phyloP scores from a whole-genome alignment of 768 basidiomycete genomes.

The Suillus weaverae region DNA sequence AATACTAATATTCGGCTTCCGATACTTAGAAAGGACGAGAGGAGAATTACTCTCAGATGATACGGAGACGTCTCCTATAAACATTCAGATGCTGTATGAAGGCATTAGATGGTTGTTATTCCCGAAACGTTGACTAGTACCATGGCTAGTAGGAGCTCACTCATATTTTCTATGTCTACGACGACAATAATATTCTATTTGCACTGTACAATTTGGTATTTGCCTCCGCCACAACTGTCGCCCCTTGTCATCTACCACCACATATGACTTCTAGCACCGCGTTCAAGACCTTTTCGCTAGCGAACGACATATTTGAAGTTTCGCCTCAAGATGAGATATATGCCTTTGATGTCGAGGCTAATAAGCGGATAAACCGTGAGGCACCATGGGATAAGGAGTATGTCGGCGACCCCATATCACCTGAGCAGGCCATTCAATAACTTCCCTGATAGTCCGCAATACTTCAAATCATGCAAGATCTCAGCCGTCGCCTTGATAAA shows the following conservation, averaged over 20 bases:
- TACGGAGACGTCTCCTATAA: slow-evolving; percentile 15
- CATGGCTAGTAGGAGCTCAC: background rate
- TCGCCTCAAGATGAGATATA: slow-evolving; percentile 81
- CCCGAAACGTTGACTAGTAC: slow-evolving; percentile 35
- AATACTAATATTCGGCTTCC: slow-evolving; percentile 15
- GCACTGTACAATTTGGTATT: background rate
- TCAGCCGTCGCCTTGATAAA: slow-evolving; percentile 94
- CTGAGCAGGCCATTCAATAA: background rate
- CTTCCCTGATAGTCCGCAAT: slow-evolving; percentile 56
- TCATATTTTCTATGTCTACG: background rate
- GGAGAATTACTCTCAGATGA: slow-evolving; percentile 20
- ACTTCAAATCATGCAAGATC: slow-evolving; percentile 90
- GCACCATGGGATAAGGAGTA: slow-evolving; percentile 89
- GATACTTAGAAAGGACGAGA: slow-evolving; percentile 17
- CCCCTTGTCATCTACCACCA: slow-evolving; percentile 10
- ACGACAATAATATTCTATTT: background rate
- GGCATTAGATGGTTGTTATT: slow-evolving; percentile 51
- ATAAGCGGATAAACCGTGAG: slow-evolving; percentile 64
- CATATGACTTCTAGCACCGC: slow-evolving; percentile 52
- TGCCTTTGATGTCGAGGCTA: slow-evolving; percentile 67
- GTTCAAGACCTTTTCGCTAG: slow-evolving; percentile 69
- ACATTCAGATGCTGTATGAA: slow-evolving; percentile 39
- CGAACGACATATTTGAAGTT: slow-evolving; percentile 69
- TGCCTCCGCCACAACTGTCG: slow-evolving; percentile 3
- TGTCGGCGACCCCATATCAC: slow-evolving; percentile 27